Base-by-base conservation (phyloP, 352 stramenopile genomes). In the Phytopythium helicoides region DNA sequence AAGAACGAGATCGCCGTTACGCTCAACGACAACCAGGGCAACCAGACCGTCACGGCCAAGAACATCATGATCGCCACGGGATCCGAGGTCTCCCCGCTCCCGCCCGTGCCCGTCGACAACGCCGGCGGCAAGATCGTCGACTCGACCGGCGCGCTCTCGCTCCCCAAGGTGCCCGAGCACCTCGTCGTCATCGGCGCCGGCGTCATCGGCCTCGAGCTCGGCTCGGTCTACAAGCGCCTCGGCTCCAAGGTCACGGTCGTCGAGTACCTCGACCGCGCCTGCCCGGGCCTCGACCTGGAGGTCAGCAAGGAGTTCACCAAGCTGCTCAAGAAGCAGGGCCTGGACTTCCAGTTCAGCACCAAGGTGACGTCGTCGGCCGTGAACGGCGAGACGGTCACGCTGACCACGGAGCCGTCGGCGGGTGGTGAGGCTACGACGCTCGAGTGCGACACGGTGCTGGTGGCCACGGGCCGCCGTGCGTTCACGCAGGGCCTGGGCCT, bases 201-300 rank as follows among this genome's bases (percentile, higher is more conserved):
- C n/a, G n/a, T n/a, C 28, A 99, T 99, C 66, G 97, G 97, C 23
- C 77, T 99, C 22, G 97, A 99, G 71, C 97, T 99, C 72, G 97
- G 97, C 63, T 98, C 92, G 8, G 96, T 99, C 1, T 99, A 98
- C 93, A 91, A 87, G 66, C 90, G 96, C 60, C 85, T 99, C 1
- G 96, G 97, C 12, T 50, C 78, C 35, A 88, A 94, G 62, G 97
- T 99, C 11, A 99, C 96, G 21, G 97, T 99, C 9, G 96, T 99
- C 51, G 97, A 99, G 84, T 99, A 95, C 70, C 79, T 98, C 58
- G 97, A 99, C 87, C 64, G 84, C 19, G 85, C 98, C 6, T 98
- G 92, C 57, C 77, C 83, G 1, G 78, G 76, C 19, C 96, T 99
- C 72, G 97, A 99, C 81, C 62, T 86, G 41, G 97, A 98, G 64